Percentiles rank a stretch among this genome's conserved stretches.
These are phyloP conservation scores for Auxenochlorella protothecoides DNA, from an alignment of 139 green algal genomes.

Conservation along the genomic window DNA sequence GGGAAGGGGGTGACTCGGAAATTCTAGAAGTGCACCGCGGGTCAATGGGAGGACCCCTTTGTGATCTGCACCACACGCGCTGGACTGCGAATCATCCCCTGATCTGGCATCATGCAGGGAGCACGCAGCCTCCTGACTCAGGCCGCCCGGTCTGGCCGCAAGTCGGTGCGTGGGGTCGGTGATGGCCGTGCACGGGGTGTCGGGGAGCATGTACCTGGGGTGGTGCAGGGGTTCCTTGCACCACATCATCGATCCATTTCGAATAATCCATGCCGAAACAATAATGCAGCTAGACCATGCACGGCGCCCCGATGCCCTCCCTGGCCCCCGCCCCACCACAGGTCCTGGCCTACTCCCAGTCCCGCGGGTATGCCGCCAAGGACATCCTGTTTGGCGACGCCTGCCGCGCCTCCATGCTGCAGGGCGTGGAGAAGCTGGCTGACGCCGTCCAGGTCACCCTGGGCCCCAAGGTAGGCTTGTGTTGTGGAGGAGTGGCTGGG, in stretches of 20 bases:
- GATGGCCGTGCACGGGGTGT: neutral
- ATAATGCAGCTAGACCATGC: too few relatives aligned
- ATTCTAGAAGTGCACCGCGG: too few relatives aligned
- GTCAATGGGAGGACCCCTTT: too few relatives aligned
- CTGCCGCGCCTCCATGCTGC: constrained; percentile 74
- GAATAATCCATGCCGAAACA: too few relatives aligned
- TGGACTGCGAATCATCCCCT: too few relatives aligned
- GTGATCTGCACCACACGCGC: too few relatives aligned
- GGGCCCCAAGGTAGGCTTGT: constrained; percentile 78
- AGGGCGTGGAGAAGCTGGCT: constrained; percentile 88
- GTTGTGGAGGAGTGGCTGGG: too few relatives aligned
- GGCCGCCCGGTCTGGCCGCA: neutral
- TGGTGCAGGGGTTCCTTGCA: too few relatives aligned
- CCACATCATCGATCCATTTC: too few relatives aligned
- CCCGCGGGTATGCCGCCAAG: constrained; percentile 78
- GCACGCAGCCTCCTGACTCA: neutral
- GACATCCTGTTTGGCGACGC: constrained; percentile 93
- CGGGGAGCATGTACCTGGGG: too few relatives aligned
- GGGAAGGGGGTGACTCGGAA: too few relatives aligned
- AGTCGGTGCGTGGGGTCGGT: constrained; percentile 2
- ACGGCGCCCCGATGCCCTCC: too few relatives aligned
- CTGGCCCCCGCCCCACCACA: neutral
- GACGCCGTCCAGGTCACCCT: constrained; percentile 98
- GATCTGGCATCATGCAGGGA: neutral
- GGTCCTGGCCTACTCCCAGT: constrained; percentile 5